These are phyloP conservation scores for Sugiyamaella japonica DNA, from an alignment of 1,139 yeast genomes.

Conservation along the genomic window DNA sequence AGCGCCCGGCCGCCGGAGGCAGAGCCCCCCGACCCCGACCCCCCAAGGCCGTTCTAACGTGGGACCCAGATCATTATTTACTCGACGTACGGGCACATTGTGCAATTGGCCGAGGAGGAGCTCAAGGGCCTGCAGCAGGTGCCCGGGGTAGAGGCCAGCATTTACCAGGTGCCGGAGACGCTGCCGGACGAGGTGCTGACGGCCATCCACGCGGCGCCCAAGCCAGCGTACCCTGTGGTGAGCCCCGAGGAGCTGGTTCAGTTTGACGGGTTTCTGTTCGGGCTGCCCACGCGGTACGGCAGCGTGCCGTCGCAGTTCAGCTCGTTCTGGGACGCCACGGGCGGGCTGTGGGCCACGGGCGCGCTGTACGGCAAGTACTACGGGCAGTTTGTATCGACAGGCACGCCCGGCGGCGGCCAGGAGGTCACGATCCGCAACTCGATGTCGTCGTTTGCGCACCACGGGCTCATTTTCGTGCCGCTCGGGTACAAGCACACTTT, in stretches of 20 bases:
- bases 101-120: constrained; percentile 54
- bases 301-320: constrained; percentile 64
- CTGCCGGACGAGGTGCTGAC: constrained; percentile 51
- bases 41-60: neutral
- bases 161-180: constrained; percentile 63
- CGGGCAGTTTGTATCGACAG: constrained; percentile 58
- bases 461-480: constrained; percentile 62
- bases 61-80: constrained; percentile 50
- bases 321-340: constrained; percentile 61
- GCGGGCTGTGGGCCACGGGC: constrained; percentile 61
- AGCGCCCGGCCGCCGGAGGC: no score
- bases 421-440: constrained; percentile 55
- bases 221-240: constrained; percentile 55
- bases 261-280: constrained; percentile 63
- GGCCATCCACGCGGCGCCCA: constrained; percentile 52
- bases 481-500: constrained; percentile 56
- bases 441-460: constrained; percentile 56
- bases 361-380: constrained; percentile 58
- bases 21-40: neutral
- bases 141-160: constrained; percentile 61
- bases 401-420: constrained; percentile 65
- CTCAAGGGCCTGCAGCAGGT: constrained; percentile 56
- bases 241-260: constrained; percentile 48
- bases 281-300: constrained; percentile 66
- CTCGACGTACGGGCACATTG: constrained; percentile 64